Base-by-base conservation (phyloP, 148 eudicot species). In the Rhododendron molle region DNA sequence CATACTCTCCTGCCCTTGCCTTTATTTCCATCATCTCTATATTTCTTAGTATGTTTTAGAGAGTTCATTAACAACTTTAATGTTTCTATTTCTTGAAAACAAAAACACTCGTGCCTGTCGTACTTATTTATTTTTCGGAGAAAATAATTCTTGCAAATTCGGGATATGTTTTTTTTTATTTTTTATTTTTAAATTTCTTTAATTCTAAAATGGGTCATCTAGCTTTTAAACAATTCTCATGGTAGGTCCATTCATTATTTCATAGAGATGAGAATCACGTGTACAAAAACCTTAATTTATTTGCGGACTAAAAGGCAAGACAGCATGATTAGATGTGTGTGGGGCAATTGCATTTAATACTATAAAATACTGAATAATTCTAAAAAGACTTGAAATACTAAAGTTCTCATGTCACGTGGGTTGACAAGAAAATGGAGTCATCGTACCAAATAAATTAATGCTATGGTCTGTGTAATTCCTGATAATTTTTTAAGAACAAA, bases 261-360 rank as follows among this genome's bases (percentile, higher is more conserved):
- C 80, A 44, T 12, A 32, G 8, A 14, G 67, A 80, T 80, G 43
- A 52, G 82, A 56, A 50, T 80, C 16, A 18, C 82, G 0, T 14
- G 65, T 28, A 58, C 83, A 36, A 47, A 47, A 52, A 81, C 40
- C 18, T 58, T 54, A 20, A 36, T 32, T 81, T 36, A 32, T 81
- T 81, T 56, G 83, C 46, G 20, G 83, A 18, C 46, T 50, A 32
- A 32, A n/a, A n/a, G 26, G 44, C 83, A 81, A 81, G 72, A 58
- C 58, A 36, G 23, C 71, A 58, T 58, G 83, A 81, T 81, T 81
- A 4, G 83, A 81, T 58, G 21, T 58, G 21, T 58, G 83, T 81
- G 72, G 83, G 83, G 28, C 83, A 15, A n/a, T 23, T n/a, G 47
- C 36, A 58, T 58, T 81, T 58, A 12, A 36, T 30, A 15, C 6